These are phyloP conservation scores for Leucaena leucocephala DNA, from an alignment of 306 rosid species.

Conservation along the genomic window DNA sequence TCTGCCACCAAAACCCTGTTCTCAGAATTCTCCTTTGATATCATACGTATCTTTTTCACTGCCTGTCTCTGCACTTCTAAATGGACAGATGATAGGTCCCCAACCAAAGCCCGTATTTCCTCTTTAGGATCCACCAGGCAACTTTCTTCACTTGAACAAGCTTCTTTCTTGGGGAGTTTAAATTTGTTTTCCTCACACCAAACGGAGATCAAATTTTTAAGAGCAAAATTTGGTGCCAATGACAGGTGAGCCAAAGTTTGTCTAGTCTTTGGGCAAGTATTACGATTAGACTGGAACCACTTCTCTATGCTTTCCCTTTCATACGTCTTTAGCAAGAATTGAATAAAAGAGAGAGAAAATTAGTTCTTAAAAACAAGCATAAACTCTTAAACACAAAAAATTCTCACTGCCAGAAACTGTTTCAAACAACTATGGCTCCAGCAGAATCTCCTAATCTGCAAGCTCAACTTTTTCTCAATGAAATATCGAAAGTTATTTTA, in stretches of 20 bases:
- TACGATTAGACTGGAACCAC: conserved; percentile 72
- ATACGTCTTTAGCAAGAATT: conserved; percentile 56
- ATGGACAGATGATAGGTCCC: conserved; percentile 51
- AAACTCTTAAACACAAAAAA: background rate
- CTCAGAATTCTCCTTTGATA: conserved; percentile 82
- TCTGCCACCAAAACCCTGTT: conserved; percentile 69
- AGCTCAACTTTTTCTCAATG: background rate
- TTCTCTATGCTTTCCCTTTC: conserved; percentile 87
- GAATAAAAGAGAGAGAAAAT: background rate
- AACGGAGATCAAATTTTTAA: conserved; percentile 58
- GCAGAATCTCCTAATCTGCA: background rate
- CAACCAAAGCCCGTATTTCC: conserved; percentile 59
- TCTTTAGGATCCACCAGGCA: conserved; percentile 37
- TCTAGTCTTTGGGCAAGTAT: conserved; percentile 53
- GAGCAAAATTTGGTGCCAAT: conserved; percentile 49
- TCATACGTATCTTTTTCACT: conserved; percentile 68
- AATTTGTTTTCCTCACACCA: conserved; percentile 75
- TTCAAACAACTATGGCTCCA: background rate
- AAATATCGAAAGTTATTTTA: background rate
- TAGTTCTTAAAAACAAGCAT: background rate
- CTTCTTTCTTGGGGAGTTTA: conserved; percentile 54
- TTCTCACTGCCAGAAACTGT: background rate
- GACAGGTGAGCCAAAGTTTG: conserved; percentile 37
- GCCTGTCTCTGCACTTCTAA: conserved; percentile 68
- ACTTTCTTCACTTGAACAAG: conserved; percentile 35